phyloP scores from a whole-genome alignment of 2,329 filamentous ascomycete genomes.

The Aspergillus bombycis region DNA sequence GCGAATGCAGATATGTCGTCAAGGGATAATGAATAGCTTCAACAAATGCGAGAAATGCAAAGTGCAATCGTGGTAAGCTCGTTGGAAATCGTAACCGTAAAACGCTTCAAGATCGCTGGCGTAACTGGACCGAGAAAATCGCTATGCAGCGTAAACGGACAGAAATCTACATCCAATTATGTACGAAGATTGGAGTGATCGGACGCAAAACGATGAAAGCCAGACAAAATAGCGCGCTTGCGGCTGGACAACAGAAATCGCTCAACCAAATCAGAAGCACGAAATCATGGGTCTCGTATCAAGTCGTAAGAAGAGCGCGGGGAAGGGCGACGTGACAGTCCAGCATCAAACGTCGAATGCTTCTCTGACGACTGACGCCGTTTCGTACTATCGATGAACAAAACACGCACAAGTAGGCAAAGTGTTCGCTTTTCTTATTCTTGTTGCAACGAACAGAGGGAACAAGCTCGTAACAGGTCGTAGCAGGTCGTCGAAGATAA shows the following conservation, averaged over 20 bases:
- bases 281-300: constrained; percentile 47
- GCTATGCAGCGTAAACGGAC: constrained; percentile 19
- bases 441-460: constrained; percentile 16
- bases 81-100: constrained; percentile 38
- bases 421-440: constrained; percentile 7
- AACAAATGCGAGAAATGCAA: constrained; percentile 31
- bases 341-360: constrained; percentile 24
- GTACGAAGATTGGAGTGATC: constrained; percentile 19
- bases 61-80: constrained; percentile 34
- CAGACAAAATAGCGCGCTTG: constrained; percentile 19
- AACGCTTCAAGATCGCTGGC: constrained; percentile 27
- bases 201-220: constrained; percentile 16
- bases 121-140: constrained; percentile 22
- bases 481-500: constrained; percentile 31
- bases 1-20: constrained; percentile 13
- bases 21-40: constrained; percentile 21
- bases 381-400: background rate
- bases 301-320: constrained; percentile 43
- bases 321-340: constrained; percentile 28
- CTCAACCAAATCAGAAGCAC: constrained; percentile 34
- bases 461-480: constrained; percentile 30
- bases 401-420: constrained; percentile 12
- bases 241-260: constrained; percentile 26
- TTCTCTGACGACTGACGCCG: constrained; percentile 6
- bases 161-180: constrained; percentile 30